Conservation (phyloP, 148 eudicot species). For the Camellia granthamiana region DNA sequence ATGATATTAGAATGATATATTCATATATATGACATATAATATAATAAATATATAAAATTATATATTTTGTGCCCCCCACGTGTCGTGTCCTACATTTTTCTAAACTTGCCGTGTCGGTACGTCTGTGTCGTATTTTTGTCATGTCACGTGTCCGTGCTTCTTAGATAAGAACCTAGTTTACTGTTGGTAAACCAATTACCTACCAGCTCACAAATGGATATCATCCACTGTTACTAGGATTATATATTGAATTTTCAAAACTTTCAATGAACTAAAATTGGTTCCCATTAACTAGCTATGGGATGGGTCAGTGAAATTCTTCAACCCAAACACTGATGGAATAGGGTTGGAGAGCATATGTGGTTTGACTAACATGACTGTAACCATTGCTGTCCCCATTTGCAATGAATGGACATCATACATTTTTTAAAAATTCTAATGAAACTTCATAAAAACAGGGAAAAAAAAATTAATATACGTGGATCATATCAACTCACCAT, state of each 20-base stretch:
- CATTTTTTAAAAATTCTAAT: not conserved
- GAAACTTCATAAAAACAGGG: not conserved
- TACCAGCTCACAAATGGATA: not conserved
- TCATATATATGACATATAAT: too few relatives aligned
- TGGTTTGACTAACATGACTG: not conserved
- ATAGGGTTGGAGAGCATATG: not conserved
- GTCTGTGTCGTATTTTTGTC: too few relatives aligned
- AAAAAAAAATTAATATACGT: not conserved
- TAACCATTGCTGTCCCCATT: not conserved
- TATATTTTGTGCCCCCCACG: too few relatives aligned
- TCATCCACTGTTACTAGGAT: not conserved
- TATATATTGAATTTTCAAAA: too few relatives aligned
- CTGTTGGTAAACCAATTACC: not conserved
- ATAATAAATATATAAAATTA: too few relatives aligned
- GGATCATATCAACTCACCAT: conserved; percentile 54
- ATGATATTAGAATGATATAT: too few relatives aligned
- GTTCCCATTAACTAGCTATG: not conserved
- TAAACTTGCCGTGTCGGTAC: too few relatives aligned
- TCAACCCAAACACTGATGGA: not conserved
- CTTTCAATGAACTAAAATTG: too few relatives aligned
- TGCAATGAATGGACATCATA: not conserved
- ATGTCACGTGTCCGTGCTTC: too few relatives aligned
- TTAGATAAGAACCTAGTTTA: too few relatives aligned
- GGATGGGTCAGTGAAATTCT: not conserved
- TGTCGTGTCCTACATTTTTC: too few relatives aligned